Evolutionary conservation across 192 early-diverging fungal species (phyloP), one percentile per base, ranked within the genome.

Genomic region (Cladochytrium replicatum): DNA sequence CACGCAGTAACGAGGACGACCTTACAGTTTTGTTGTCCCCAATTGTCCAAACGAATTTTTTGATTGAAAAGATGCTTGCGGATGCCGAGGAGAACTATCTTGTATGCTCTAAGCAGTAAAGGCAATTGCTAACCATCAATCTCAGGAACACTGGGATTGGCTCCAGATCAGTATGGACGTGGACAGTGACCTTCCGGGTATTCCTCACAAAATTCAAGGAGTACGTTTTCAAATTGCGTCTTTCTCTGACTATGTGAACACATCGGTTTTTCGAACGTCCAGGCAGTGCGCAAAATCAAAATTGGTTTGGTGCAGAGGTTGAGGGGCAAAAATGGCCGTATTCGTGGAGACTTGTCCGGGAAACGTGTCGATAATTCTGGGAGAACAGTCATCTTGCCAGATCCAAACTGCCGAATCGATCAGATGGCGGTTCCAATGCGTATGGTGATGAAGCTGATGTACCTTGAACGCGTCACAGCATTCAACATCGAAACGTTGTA

Each of bases 341-440:
- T 99, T 76, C 85, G 96, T 54, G 96, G 96, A 34, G 97, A 99
- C 49, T 71, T 99, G 43, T 93, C 90, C 1, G 96, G 96, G 48
- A 99, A 99, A 76, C 91, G 96, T 63, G 96, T 99, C 3, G 94
- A 99, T 65, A 97, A 96, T 56, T 95, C 93, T 28, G 94, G 88
- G 2, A 80, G 96, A 61, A 99, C 96, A 2, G 96, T 99, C 44
- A 99, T 99, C 65, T 95, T 91, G 4, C 94, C 94, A 4, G 96
- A 99, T 58, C 96, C 96, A 3, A 97, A 97, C 67, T 75, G 97
- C 66, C 81, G 89, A 17, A 99, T 99, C 48, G 94, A 97, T 61
- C 86, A 96, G 60, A 84, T n/a, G n/a, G 96, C 93, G 7, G 88
- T 99, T 0, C 96, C 96, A 3, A 78, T 84, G 46, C 70, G 84